Evolutionary conservation across 257 asterid species (phyloP).

Genomic region (Solanum paucissectum): DNA sequence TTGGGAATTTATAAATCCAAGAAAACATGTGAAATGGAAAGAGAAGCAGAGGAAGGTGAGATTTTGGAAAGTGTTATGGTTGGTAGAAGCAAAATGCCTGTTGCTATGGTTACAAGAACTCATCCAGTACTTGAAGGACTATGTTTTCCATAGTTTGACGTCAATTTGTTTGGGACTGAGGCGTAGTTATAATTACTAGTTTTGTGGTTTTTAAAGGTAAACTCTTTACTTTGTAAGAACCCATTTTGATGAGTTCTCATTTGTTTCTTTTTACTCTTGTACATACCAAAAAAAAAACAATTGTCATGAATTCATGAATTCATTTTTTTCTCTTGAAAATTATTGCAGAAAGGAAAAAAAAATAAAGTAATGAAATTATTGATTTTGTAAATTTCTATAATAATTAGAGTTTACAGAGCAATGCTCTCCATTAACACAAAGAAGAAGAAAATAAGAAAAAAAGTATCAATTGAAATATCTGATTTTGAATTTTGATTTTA

Average conservation of each 20-base stretch:
- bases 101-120: slow-evolving; percentile 58
- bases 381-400: too few species aligned
- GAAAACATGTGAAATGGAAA: slow-evolving; percentile 35
- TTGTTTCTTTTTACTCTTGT: background rate
- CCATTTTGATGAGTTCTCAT: background rate
- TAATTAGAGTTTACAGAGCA: background rate
- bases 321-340: too few species aligned
- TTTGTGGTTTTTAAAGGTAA: background rate
- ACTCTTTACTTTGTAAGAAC: background rate
- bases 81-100: slow-evolving; percentile 58
- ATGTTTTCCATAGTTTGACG: slow-evolving; percentile 22
- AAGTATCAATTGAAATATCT: background rate
- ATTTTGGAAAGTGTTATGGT: slow-evolving; percentile 37
- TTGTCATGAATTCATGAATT: background rate
- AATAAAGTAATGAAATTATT: too few species aligned
- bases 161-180: background rate
- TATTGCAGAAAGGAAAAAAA: too few species aligned
- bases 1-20: slow-evolving; percentile 21
- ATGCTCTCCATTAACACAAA: background rate
- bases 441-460: too few species aligned
- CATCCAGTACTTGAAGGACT: slow-evolving; percentile 51
- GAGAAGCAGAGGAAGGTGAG: slow-evolving; percentile 63
- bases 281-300: background rate
- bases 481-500: background rate
- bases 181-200: background rate